phyloP scores from a whole-genome alignment of 495 filamentous ascomycete species.

The Aspergillus indologenus region DNA sequence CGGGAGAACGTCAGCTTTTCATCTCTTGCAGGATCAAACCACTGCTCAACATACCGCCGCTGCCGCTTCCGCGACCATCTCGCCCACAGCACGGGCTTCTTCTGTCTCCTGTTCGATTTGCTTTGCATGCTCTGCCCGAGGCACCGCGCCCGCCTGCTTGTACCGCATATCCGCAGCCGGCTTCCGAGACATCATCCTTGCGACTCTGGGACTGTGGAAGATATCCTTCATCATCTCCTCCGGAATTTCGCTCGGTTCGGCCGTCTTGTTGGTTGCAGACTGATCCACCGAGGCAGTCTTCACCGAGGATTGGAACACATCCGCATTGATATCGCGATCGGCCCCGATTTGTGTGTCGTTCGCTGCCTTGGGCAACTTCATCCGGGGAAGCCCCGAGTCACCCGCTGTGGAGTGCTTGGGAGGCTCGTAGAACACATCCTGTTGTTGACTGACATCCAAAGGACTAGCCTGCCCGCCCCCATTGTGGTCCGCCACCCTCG shows the following conservation, averaged over 20 bases:
- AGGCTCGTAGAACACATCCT: conserved; percentile 59
- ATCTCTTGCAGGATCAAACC: neutral
- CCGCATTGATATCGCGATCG: conserved; percentile 51
- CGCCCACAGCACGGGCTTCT: conserved; percentile 23
- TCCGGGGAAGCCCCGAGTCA: conserved; percentile 53
- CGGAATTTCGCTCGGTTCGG: conserved; percentile 41
- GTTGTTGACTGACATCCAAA: conserved; percentile 44
- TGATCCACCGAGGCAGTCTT: conserved; percentile 6
- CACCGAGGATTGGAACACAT: conserved; percentile 51
- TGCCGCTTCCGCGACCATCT: conserved; percentile 16
- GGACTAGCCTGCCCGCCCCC: conserved; percentile 16
- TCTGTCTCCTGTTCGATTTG: conserved; percentile 10
- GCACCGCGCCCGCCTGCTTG: neutral
- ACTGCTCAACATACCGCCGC: conserved; percentile 9
- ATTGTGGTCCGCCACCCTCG: conserved; percentile 30
- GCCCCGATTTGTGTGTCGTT: conserved; percentile 41
- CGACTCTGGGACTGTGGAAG: conserved; percentile 59
- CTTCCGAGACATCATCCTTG: conserved; percentile 47
- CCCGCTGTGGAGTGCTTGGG: conserved; percentile 43
- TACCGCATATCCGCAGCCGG: conserved; percentile 15
- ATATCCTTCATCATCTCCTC: conserved; percentile 59
- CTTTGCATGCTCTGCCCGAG: neutral
- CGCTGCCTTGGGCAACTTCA: conserved; percentile 56
- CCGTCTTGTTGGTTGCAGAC: neutral
- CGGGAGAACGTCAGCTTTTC: conserved; percentile 7